A percentile compares a stretch with the other conserved stretches of the same genome.
These are phyloP conservation scores for Metschnikowia aberdeeniae DNA, from an alignment of 805 yeast genomes.

Conservation along the genomic window DNA sequence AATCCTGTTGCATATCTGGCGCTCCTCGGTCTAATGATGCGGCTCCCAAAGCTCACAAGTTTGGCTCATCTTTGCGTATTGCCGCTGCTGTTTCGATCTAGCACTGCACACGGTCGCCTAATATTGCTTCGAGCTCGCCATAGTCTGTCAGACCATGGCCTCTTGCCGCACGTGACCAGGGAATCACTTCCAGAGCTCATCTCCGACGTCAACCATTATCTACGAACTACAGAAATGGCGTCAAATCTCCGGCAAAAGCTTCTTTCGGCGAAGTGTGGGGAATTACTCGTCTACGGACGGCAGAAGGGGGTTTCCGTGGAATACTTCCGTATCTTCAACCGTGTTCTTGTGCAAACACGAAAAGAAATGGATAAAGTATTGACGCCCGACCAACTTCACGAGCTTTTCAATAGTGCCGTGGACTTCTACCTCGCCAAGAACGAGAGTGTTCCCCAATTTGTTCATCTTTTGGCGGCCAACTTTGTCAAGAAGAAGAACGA, in stretches of 20 bases:
- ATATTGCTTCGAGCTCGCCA: neutral
- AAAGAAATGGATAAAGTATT: conserved; percentile 7
- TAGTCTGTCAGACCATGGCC: neutral
- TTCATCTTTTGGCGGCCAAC: conserved; percentile 22
- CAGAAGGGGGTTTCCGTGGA: conserved; percentile 7
- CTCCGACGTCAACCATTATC: conserved; percentile 22
- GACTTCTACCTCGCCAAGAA: conserved; percentile 5
- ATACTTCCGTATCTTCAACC: conserved; percentile 19
- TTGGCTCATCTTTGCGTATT: neutral
- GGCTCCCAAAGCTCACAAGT: neutral
- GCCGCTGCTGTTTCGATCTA: neutral
- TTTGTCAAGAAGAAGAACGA: conserved; percentile 11
- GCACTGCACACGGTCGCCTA: neutral
- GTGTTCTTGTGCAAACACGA: conserved; percentile 17
- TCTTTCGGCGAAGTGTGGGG: conserved; percentile 18
- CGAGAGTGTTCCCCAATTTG: conserved; percentile 23
- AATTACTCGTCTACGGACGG: conserved; percentile 12
- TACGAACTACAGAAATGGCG: conserved; percentile 26
- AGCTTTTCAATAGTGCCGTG: conserved; percentile 19
- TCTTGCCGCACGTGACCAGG: neutral
- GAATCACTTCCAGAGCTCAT: neutral
- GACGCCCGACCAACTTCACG: conserved; percentile 9
- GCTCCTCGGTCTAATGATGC: neutral
- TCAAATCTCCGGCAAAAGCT: conserved; percentile 16
- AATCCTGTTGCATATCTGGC: no score